Evolutionary conservation across 2,329 filamentous ascomycete species (phyloP).

Genomic region (Akanthomyces uredinophilus): DNA sequence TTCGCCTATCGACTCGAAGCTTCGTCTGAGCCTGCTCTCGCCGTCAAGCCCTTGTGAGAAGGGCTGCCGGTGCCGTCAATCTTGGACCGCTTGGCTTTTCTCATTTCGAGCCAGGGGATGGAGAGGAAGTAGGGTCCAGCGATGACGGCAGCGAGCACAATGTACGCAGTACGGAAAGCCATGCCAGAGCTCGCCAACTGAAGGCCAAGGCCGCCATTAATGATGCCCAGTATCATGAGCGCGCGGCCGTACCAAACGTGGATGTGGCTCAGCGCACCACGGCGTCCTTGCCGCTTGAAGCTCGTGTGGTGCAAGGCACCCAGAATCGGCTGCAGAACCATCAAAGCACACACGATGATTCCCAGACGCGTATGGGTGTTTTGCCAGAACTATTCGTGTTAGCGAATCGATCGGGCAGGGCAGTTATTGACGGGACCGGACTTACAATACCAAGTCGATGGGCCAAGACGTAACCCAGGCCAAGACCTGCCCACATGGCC

Average conservation of each 20-base stretch:
- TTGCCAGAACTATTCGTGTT: slow-evolving; percentile 41
- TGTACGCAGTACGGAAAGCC: slow-evolving; percentile 48
- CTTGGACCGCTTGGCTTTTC: slow-evolving; percentile 1
- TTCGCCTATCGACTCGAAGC: not conserved
- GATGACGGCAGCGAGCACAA: slow-evolving; percentile 48
- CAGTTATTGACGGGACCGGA: slow-evolving; percentile 13
- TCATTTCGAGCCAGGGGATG: slow-evolving; percentile 7
- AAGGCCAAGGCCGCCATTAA: slow-evolving; percentile 61
- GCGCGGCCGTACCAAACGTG: slow-evolving; percentile 60
- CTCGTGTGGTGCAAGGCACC: slow-evolving; percentile 54
- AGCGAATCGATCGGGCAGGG: slow-evolving; percentile 4
- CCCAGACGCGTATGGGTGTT: slow-evolving; percentile 53
- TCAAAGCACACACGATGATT: slow-evolving; percentile 46
- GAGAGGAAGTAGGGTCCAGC: slow-evolving; percentile 39
- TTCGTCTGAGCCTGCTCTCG: not conserved
- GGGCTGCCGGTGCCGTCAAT: not conserved
- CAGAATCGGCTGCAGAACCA: slow-evolving; percentile 54
- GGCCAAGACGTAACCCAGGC: slow-evolving; percentile 47
- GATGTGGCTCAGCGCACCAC: slow-evolving; percentile 47
- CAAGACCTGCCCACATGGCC: slow-evolving; percentile 57
- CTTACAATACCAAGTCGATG: slow-evolving; percentile 38
- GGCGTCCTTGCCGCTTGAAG: slow-evolving; percentile 42
- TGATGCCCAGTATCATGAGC: slow-evolving; percentile 52
- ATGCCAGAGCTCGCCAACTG: slow-evolving; percentile 38
- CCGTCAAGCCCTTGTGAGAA: not conserved